Percentiles rank a stretch among this genome's conserved stretches.
These are phyloP conservation scores for Lipomyces lipofer DNA, from an alignment of 805 yeast genomes.

Conservation along the genomic window DNA sequence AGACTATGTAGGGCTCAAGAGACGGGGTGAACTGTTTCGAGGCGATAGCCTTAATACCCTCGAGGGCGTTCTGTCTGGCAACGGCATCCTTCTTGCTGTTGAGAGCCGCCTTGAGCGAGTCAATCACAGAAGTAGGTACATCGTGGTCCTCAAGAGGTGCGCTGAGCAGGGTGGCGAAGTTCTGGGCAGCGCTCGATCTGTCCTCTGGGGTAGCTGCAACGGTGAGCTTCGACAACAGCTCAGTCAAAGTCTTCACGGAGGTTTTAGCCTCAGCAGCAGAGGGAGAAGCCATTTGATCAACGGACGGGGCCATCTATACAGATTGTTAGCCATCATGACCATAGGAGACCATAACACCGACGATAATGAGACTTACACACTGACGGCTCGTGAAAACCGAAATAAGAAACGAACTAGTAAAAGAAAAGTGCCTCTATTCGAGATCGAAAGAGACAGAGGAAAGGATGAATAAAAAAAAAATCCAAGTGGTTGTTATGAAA, in stretches of 20 bases:
- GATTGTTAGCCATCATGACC: neutral
- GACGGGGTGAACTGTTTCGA: conserved; percentile 75
- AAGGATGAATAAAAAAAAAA: conserved; percentile 1
- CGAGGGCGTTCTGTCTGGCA: conserved; percentile 73
- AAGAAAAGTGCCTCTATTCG: conserved; percentile 1
- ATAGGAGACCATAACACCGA: too few species aligned
- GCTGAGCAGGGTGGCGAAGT: conserved; percentile 89
- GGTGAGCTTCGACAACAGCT: conserved; percentile 87
- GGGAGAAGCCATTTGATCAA: conserved; percentile 1
- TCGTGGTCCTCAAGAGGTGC: conserved; percentile 98
- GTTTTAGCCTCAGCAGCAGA: conserved; percentile 34
- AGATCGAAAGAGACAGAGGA: conserved; percentile 6
- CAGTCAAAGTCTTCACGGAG: conserved; percentile 72
- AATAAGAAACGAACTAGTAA: neutral
- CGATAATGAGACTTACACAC: neutral
- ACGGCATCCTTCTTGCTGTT: conserved; percentile 72
- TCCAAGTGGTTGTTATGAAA: conserved; percentile 1
- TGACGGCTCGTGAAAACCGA: neutral
- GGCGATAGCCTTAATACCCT: conserved; percentile 83
- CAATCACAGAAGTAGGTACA: conserved; percentile 87
- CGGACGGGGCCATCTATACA: neutral
- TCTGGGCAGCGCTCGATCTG: conserved; percentile 81
- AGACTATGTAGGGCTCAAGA: conserved; percentile 93
- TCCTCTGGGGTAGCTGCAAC: conserved; percentile 78
- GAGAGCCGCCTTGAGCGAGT: conserved; percentile 71